Evolutionary conservation across 164 flowering plant species (phyloP), one percentile per base, ranked within the genome.

Genomic region (Echeveria elegans): DNA sequence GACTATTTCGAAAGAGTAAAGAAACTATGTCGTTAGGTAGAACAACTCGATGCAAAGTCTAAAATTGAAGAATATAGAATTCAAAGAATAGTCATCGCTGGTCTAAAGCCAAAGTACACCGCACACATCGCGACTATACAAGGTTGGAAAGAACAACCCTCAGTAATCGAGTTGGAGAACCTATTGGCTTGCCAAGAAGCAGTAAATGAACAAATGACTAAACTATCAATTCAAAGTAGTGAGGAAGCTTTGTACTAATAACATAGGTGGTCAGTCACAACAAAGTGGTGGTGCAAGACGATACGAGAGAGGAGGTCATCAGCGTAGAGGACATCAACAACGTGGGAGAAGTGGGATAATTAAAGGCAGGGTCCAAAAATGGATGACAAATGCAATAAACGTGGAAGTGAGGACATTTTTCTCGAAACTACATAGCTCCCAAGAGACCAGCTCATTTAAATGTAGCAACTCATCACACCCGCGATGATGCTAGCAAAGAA

Each of bases 131-230:
- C 31, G n/a, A 11, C 43, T 24, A 37, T 63, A 61, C 71, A 67
- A 52, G 71, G 74, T 14, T 72, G 67, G 71, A 28, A 4, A 18
- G 63, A 18, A 19, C 63, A 72, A 63, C 63, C 64, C 24, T 67
- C 74, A 34, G 26, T 67, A 15, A 31, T 48, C 28, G 64, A 67
- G 28, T 26, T 67, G 6, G 67, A 72, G 29, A 72, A 68, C 48
- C 29, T 72, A 30, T 62, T 67, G 19, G 38, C 38, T 19, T 19
- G 34, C 28, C 56, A 67, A 40, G 71, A 63, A 28, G 36, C 64
- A 0, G 26, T 66, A 28, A 63, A 63, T 4, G 45, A 47, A 24
- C 66, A 72, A 28, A 72, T 50, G 64, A 31, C 37, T 8, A 70
- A 66, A n/a, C 14, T 50, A 1, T 68, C 24, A 0, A 6, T 68